Evolutionary conservation across 495 filamentous ascomycete genomes (phyloP), one percentile per base, ranked within the genome.

Genomic region (Talaromyces liani): DNA sequence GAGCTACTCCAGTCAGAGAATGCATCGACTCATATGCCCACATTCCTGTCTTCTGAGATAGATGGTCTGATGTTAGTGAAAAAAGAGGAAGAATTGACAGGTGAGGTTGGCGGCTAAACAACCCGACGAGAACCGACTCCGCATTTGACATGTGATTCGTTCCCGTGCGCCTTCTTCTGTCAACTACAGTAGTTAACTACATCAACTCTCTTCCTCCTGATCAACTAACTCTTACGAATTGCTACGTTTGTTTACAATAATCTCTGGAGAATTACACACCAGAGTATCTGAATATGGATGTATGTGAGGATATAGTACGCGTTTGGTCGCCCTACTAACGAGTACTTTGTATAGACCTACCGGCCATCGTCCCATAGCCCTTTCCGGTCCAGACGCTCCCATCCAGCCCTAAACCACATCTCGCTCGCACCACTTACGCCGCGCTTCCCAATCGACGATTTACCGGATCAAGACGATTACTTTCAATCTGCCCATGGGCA

Each of bases 391-490:
- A 73, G 75, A 54, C 77, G 78, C 63, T 81, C 79, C 22, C 79
- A 81, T 65, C 78, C 79, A 61, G 72, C 78, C 25, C 67, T 83
- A 53, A 68, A 79, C 62, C 76, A 80, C 63, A 63, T 79, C 65
- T 85, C 85, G 25, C 80, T 90, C 57, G 83, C 86, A 33, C 87
- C 88, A 62, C 77, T 91, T 20, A 88, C 86, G 16, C 83, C 87
- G 58, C 82, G 80, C 71, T 83, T 88, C 63, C 86, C 87, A 59
- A 77, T 87, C 57, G 82, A 88, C 66, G 72, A 79, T 31, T 20
- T 36, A 22, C 33, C 56, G 5, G 65, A 66, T 9, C 33, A 29
- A 18, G 55, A 36, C 6, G 56, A 64, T 16, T 58, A 58, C 29
- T 53, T 59, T 20, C 54, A 25, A 16, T 25, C 20, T 24, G 22